These are phyloP conservation scores for Phytophthora pluvialis DNA, from an alignment of 352 stramenopile genomes.

Conservation along the genomic window DNA sequence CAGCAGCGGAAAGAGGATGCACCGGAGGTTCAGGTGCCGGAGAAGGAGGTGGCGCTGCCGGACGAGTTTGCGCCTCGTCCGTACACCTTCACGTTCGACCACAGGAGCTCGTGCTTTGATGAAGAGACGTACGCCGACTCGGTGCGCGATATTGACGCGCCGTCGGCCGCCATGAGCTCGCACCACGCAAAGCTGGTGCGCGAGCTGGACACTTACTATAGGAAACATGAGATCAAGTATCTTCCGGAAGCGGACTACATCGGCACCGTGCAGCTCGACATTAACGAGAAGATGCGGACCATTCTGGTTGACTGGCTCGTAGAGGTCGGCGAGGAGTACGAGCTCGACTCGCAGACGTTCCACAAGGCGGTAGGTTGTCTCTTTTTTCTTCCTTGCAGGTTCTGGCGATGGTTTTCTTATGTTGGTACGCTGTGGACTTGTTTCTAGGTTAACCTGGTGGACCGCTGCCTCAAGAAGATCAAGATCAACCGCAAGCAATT, in stretches of 20 bases:
- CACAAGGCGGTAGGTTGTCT: conserved; percentile 67
- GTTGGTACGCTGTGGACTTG: not conserved
- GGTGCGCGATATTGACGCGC: conserved; percentile 69
- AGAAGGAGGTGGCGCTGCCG: conserved; percentile 1
- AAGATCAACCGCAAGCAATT: conserved; percentile 92
- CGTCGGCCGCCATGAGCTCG: conserved; percentile 30
- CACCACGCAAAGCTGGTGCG: conserved; percentile 63
- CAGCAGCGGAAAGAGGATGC: conserved; percentile 31
- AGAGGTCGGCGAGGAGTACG: conserved; percentile 87
- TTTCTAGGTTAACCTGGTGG: conserved; percentile 79
- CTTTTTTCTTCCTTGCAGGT: not conserved
- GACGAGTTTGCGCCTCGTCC: conserved; percentile 53
- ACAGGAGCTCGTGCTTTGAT: conserved; percentile 79
- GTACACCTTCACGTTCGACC: conserved; percentile 62
- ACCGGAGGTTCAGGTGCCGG: conserved; percentile 14
- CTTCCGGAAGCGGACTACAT: conserved; percentile 67
- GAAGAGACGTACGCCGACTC: conserved; percentile 54
- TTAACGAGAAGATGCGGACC: conserved; percentile 99
- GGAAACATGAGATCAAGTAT: conserved; percentile 83
- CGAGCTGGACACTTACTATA: conserved; percentile 71
- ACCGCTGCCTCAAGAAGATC: conserved; percentile 80
- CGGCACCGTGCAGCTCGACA: conserved; percentile 92
- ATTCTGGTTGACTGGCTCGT: conserved; percentile 99
- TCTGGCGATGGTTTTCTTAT: not conserved
- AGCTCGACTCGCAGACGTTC: conserved; percentile 83